These are phyloP conservation scores for Solanum rostratum DNA, from an alignment of 257 asterid species.

Conservation along the genomic window DNA sequence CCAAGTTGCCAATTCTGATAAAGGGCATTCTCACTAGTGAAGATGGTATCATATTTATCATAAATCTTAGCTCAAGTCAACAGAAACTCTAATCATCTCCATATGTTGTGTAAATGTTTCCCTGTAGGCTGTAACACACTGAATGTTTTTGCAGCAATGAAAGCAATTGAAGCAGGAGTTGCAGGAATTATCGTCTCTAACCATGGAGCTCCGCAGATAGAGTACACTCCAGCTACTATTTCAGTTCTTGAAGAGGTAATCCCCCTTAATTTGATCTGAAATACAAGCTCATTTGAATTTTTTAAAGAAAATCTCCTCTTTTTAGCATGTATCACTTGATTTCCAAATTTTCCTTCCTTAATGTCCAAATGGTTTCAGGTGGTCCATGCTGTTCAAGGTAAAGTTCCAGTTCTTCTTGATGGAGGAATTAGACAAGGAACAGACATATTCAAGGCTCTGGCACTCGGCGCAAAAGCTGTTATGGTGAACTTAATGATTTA, in stretches of 20 bases:
- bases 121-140: not conserved
- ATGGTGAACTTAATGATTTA: slow-evolving; percentile 19
- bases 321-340: not conserved
- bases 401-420: slow-evolving; percentile 46
- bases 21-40: slow-evolving; percentile 50
- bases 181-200: slow-evolving; percentile 49
- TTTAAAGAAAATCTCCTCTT: not conserved
- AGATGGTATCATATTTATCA: slow-evolving; percentile 25
- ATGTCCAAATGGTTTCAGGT: slow-evolving; percentile 14
- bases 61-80: not conserved
- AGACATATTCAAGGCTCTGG: slow-evolving; percentile 60
- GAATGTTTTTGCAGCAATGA: slow-evolving; percentile 25
- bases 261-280: not conserved
- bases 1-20: slow-evolving; percentile 40
- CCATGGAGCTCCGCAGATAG: slow-evolving; percentile 60
- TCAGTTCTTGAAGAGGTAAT: slow-evolving; percentile 50
- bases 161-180: slow-evolving; percentile 44
- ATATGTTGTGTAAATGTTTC: not conserved
- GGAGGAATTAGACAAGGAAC: slow-evolving; percentile 67
- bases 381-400: slow-evolving; percentile 42
- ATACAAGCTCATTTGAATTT: not conserved
- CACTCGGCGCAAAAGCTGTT: slow-evolving; percentile 58
- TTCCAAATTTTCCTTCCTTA: not conserved
- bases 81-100: not conserved
- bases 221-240: slow-evolving; percentile 46